Evolutionary conservation across 2,329 filamentous ascomycete species (phyloP), one percentile per base, ranked within the genome.

Genomic region (Colletotrichum cuscutae): DNA sequence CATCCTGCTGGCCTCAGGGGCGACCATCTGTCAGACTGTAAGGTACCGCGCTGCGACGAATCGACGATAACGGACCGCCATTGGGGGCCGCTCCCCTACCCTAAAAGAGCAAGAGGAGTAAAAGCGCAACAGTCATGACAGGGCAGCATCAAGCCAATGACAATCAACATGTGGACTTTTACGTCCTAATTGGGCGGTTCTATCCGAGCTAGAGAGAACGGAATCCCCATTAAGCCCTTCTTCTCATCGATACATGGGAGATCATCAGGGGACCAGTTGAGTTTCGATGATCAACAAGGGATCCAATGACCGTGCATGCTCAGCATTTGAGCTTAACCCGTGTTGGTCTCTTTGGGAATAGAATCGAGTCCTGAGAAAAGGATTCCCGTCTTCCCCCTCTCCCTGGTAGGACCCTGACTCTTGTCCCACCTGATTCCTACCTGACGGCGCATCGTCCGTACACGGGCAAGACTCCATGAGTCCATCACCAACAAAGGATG

Each of bases 361-460:
- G 35, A 4, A 24, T 46, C 15, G 24, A 22, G 19, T 49, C 42
- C 4, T n/a, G 7, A 49, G 19, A 49, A 49, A 49, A 3, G 42
- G 8, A 4, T n/a, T n/a, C 42, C 42, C 42, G 37, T 42, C 37
- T 42, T 15, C 37, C 13, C 13, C 13, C 12, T n/a, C 19, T 49
- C 11, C 52, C 42, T 28, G 46, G 49, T 56, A 13, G 30, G 37
- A 26, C 56, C 42, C 65, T 62, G 19, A 28, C 24, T 37, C 30
- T 49, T 49, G 42, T 52, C 30, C 65, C 59, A 69, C 65, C 65
- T 56, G 70, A 69, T 69, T 49, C 68, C 32, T 28, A 69, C 65
- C 65, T 72, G 69, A 72, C 59, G 69, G 59, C 65, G n/a, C 30
- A 54, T 63, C 46, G 32, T 56, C 59, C 11, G 26, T n/a, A 49